Base-by-base conservation (phyloP, 495 filamentous ascomycete species). In the Hyaloscypha finlandica region DNA sequence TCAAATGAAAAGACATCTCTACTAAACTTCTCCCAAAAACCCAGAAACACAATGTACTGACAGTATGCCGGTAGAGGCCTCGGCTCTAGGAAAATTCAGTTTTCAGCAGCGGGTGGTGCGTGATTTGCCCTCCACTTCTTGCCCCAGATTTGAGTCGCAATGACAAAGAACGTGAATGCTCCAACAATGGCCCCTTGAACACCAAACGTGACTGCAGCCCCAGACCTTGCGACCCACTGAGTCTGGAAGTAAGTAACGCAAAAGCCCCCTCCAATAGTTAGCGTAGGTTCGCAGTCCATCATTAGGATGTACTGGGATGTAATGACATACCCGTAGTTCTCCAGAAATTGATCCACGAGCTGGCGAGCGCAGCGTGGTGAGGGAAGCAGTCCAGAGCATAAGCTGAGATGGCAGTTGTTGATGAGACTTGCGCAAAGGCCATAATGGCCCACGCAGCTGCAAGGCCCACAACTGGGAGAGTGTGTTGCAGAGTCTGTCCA, bases 301-400 rank as follows among this genome's bases (percentile, higher is more conserved):
- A 37, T 32, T 54, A 53, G 14, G 37, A 55, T 32, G 52, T 35
- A n/a, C 45, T 52, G 32, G 25, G 25, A 25, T 25, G 25, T 25
- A 1, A 25, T 25, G 25, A 45, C 59, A 22, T 22, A 55, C 75
- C 67, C 19, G 55, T 75, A 64, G 55, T 70, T 73, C 74, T 63
- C 75, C 66, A 59, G 53, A 76, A 72, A 52, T 71, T 74, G 59
- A 80, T 63, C 74, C 72, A 77, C n/a, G 73, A 70, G 29, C 63
- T 68, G n/a, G 77, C 71, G 60, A 78, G 71, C 5, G 74, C 76
- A 11, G 74, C 70, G 12, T 73, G 74, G n/a, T 74, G 64, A 1
- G 77, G 78, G 57, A 79, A 79, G 35, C 67, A 67, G 65, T 81
- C 79, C 3, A 80, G 72, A 39, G 67, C 39, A 66, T 80, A 80